These are phyloP conservation scores for Eucalyptus grandis DNA, from an alignment of 345 rosid species.

Conservation along the genomic window DNA sequence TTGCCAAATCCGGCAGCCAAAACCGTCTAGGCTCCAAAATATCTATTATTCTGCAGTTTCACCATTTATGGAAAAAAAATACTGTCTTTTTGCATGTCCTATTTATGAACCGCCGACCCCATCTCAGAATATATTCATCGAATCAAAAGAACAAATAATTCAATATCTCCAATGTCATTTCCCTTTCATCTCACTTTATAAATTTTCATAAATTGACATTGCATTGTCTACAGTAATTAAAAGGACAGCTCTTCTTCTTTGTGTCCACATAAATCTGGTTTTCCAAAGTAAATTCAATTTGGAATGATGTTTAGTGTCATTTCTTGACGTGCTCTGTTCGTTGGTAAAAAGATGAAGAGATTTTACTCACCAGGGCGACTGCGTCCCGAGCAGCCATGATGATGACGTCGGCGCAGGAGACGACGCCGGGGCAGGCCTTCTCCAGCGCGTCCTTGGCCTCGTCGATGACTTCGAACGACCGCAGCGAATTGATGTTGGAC, in stretches of 20 bases:
- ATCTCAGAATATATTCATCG: neutral
- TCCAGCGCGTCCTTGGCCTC: slow-evolving; percentile 65
- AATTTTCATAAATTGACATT: neutral
- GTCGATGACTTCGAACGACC: slow-evolving; percentile 71
- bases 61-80: neutral
- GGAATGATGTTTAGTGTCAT: neutral
- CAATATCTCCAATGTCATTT: neutral
- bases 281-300: neutral
- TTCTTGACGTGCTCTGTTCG: neutral
- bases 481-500: slow-evolving; percentile 73
- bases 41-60: neutral
- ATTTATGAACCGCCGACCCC: neutral
- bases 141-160: neutral
- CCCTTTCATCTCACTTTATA: neutral
- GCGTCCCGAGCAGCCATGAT: slow-evolving; percentile 93
- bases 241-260: neutral
- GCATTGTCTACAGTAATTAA: neutral
- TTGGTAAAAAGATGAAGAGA: neutral
- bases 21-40: neutral
- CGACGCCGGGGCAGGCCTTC: slow-evolving; percentile 58
- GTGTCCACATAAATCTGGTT: neutral
- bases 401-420: slow-evolving; percentile 87
- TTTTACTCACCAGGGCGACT: slow-evolving; percentile 55
- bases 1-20: neutral
- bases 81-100: neutral